A percentile compares a stretch with the other conserved stretches of the same genome.
These are phyloP conservation scores for Syzygium aqueum DNA, from an alignment of 345 rosid species.

Conservation along the genomic window DNA sequence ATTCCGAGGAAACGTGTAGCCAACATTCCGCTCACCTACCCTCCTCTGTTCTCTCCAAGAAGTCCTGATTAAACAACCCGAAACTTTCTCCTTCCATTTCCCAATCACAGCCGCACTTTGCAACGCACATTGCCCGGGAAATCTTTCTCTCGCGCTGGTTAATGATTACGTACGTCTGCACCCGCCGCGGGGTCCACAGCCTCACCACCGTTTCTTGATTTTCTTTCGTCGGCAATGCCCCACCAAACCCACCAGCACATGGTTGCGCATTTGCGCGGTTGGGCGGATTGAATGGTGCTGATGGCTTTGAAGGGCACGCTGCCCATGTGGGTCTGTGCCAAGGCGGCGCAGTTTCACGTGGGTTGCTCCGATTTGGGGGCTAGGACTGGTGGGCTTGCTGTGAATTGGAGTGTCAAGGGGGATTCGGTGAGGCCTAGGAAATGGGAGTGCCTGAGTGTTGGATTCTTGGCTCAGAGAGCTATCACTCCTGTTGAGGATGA, in stretches of 20 bases:
- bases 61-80: not conserved
- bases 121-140: not conserved
- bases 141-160: not conserved
- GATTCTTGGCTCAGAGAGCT: conserved; percentile 33
- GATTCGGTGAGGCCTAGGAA: conserved; percentile 6
- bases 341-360: conserved; percentile 17
- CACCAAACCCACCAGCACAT: conserved; percentile 3
- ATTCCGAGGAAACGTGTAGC: conserved; percentile 12
- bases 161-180: not conserved
- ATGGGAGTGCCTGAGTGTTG: conserved; percentile 38
- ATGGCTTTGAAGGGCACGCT: conserved; percentile 50
- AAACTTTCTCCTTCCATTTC: too few species aligned
- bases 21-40: conserved; percentile 21
- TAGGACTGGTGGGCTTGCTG: conserved; percentile 21
- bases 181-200: not conserved
- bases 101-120: too few species aligned
- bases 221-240: not conserved
- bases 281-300: not conserved
- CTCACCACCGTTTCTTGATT: not conserved
- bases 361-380: conserved; percentile 22
- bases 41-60: not conserved
- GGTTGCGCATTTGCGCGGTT: not conserved
- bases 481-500: conserved; percentile 57
- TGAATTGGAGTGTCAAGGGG: conserved; percentile 16
- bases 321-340: conserved; percentile 46